Evolutionary conservation across 371 early-diverging fungal species (phyloP).

Genomic region (Apophysomyces sp.): DNA sequence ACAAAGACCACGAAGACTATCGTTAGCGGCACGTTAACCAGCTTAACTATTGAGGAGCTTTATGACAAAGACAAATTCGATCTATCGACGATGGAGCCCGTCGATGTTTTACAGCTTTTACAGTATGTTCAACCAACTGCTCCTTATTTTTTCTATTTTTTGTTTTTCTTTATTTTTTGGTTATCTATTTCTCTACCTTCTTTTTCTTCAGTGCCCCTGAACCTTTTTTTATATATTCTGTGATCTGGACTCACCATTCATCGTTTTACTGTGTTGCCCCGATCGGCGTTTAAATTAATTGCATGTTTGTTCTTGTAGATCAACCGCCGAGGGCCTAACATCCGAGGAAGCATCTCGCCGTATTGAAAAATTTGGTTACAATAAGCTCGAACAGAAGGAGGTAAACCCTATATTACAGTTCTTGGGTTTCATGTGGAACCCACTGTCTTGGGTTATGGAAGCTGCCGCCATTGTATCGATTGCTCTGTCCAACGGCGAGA

Average conservation of each 20-base stretch:
- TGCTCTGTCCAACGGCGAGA: conserved; percentile 67
- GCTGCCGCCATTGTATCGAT: conserved; percentile 74
- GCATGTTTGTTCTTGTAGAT: conserved; percentile 26
- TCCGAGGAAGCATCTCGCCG: conserved; percentile 63
- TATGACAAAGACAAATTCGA: conserved; percentile 83
- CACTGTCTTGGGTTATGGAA: conserved; percentile 80
- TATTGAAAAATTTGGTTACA: conserved; percentile 63
- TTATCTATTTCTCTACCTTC: conserved; percentile 13
- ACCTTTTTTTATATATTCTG: conserved; percentile 7
- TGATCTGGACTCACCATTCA: neutral
- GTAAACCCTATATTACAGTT: conserved; percentile 81
- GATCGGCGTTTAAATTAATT: neutral
- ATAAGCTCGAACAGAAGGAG: conserved; percentile 74
- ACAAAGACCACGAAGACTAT: neutral
- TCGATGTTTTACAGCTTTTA: conserved; percentile 69
- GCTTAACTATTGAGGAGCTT: conserved; percentile 63
- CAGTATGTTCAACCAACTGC: conserved; percentile 41
- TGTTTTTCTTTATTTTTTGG: conserved; percentile 4
- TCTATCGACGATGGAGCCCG: conserved; percentile 77
- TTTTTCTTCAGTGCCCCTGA: conserved; percentile 2
- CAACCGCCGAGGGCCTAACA: conserved; percentile 60
- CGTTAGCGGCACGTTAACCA: conserved; percentile 1
- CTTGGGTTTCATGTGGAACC: conserved; percentile 84
- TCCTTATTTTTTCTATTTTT: conserved; percentile 3
- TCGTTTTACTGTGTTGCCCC: neutral